These are phyloP conservation scores for Trypanosomatidae sp. DNA, from an alignment of 208 protist species.

Conservation along the genomic window DNA sequence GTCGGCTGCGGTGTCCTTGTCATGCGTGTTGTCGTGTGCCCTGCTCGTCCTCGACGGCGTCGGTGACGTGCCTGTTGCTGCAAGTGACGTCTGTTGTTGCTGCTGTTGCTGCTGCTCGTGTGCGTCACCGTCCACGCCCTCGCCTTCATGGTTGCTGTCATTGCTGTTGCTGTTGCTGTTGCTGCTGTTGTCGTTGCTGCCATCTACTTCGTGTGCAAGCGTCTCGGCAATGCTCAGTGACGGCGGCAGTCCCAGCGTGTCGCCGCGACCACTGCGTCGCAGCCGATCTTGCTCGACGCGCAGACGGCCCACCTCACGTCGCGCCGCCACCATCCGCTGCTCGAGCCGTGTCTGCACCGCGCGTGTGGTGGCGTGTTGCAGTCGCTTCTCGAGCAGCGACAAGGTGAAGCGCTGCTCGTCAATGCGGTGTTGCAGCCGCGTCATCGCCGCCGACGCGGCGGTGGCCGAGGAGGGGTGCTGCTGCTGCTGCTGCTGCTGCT, in stretches of 20 bases:
- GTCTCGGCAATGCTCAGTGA: conserved; percentile 72
- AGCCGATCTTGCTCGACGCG: conserved; percentile 82
- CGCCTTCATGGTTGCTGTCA: conserved; percentile 1
- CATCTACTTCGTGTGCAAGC: conserved; percentile 33
- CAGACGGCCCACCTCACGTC: conserved; percentile 58
- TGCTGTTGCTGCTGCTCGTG: not conserved
- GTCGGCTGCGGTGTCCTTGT: not conserved
- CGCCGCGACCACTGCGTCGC: conserved; percentile 30
- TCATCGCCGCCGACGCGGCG: no score
- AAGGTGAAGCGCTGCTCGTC: conserved; percentile 67
- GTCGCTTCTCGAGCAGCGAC: conserved; percentile 65
- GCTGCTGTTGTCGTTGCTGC: conserved; percentile 2
- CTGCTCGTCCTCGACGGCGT: not conserved
- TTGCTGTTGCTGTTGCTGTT: not conserved
- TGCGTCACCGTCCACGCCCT: not conserved
- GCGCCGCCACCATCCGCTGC: conserved; percentile 50
- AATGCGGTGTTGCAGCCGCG: conserved; percentile 48
- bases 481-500: conserved; percentile 9
- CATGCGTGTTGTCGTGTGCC: not conserved
- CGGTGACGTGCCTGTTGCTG: not conserved
- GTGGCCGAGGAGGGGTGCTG: no score
- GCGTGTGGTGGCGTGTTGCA: conserved; percentile 57
- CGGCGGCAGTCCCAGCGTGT: conserved; percentile 39
- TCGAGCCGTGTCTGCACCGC: conserved; percentile 59
- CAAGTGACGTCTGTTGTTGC: not conserved